Conservation (phyloP, 2,329 filamentous ascomycete species). For the Penicillium sp. region DNA sequence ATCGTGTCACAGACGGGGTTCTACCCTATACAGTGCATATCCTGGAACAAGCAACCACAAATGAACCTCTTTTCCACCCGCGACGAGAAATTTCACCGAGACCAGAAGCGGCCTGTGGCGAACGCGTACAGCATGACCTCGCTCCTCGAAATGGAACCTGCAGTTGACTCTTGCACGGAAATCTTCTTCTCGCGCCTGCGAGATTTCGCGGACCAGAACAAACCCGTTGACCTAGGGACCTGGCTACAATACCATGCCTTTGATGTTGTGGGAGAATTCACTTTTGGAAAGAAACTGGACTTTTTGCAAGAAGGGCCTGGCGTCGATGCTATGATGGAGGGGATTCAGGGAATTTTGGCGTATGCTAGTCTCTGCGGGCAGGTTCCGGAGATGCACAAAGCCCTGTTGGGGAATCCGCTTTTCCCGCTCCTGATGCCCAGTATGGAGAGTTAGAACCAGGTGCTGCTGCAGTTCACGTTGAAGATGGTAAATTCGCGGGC, state of each 20-base stretch:
- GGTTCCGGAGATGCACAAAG: constrained; percentile 70
- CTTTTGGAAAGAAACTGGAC: constrained; percentile 75
- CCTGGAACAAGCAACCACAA: constrained; percentile 6
- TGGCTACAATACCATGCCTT: constrained; percentile 85
- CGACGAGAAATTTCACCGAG: constrained; percentile 37
- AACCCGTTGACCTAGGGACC: constrained; percentile 17
- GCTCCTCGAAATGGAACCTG: constrained; percentile 15
- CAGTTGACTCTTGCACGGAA: constrained; percentile 18
- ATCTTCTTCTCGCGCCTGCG: neutral
- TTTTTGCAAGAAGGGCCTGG: constrained; percentile 77
- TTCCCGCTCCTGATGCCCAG: constrained; percentile 1
- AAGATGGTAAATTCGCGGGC: constrained; percentile 9
- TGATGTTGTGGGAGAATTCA: constrained; percentile 79
- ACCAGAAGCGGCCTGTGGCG: constrained; percentile 22
- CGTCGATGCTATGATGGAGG: constrained; percentile 71
- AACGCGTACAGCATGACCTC: constrained; percentile 23
- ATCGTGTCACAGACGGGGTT: constrained; percentile 1
- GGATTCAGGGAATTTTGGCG: constrained; percentile 55
- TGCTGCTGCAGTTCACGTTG: constrained; percentile 10
- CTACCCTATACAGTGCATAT: constrained; percentile 8
- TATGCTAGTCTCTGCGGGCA: constrained; percentile 59
- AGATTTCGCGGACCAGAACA: constrained; percentile 21
- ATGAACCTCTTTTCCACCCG: constrained; percentile 36
- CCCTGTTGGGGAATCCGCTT: constrained; percentile 38
- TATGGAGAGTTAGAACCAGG: constrained; percentile 13